Conservation (phyloP, 768 basidiomycete species). For the Collybia sp. region DNA sequence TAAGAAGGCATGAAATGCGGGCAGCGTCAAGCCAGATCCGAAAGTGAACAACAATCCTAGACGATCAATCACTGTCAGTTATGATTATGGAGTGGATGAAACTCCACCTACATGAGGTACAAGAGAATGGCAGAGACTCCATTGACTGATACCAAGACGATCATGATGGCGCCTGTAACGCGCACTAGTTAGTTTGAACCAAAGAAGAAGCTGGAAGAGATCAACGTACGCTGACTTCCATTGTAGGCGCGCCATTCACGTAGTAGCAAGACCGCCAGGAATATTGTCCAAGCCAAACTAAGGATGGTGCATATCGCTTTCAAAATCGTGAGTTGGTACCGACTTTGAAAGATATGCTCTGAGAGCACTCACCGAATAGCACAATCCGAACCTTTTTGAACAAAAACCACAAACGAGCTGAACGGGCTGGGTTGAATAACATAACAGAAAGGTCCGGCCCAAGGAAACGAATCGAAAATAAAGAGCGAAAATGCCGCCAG, state of each 20-base stretch:
- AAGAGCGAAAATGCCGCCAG: conserved; percentile 22
- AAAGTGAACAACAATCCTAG: conserved; percentile 34
- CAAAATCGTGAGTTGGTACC: not conserved
- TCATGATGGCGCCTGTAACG: conserved; percentile 25
- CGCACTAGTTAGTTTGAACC: not conserved
- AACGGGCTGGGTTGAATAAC: not conserved
- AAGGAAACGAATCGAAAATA: conserved; percentile 10
- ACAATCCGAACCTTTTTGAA: conserved; percentile 28
- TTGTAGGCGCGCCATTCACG: conserved; percentile 28
- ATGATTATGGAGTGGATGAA: not conserved
- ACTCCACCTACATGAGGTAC: conserved; percentile 28
- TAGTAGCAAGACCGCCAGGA: conserved; percentile 27
- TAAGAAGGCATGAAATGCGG: conserved; percentile 23
- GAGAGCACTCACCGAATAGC: conserved; percentile 25
- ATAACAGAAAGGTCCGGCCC: conserved; percentile 10
- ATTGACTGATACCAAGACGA: conserved; percentile 23
- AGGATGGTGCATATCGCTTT: conserved; percentile 27
- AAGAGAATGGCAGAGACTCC: conserved; percentile 26
- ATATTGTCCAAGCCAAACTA: conserved; percentile 24
- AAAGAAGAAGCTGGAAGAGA: not conserved
- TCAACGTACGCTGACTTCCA: conserved; percentile 23
- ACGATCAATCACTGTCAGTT: not conserved
- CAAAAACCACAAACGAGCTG: conserved; percentile 19
- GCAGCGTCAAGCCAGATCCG: conserved; percentile 32
- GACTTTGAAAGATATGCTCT: not conserved